Evolutionary conservation across 2,329 filamentous ascomycete genomes (phyloP), one percentile per base, ranked within the genome.

Genomic region (Dactylellina drechsleri): DNA sequence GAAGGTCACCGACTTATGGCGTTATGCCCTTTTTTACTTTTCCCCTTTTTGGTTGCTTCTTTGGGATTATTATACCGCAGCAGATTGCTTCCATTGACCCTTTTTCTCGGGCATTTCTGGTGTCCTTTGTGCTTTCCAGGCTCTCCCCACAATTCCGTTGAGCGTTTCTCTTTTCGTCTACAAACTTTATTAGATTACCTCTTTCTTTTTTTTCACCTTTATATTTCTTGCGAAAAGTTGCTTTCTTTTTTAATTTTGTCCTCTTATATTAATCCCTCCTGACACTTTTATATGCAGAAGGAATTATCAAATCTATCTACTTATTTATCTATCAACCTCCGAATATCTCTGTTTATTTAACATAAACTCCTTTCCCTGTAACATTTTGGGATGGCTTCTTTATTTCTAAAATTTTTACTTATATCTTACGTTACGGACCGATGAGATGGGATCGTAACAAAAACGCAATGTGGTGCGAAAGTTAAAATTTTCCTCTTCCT

Each of bases 301-400:
- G 71, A 50, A 65, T 65, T 60, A 45, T 54, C 31, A 36, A 36
- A 36, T 36, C 31, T 36, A 16, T 10, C 6, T 7, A 36, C 10
- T 10, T 36, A 36, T 36, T 36, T 36, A 36, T 8, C 31, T n/a
- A 12, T 43, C 40, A 43, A 12, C 41, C 40, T 57, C 12, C 49
- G 12, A 13, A 26, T n/a, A 56, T 54, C 28, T 18, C 12, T 26
- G 20, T 56, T 52, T 52, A 62, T 67, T 57, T 66, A 75, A 62
- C 56, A 74, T 67, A 64, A 75, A 70, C 66, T 60, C 56, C n/a
- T 26, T 28, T 7, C 50, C 31, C 16, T 82, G n/a, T n/a, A 10
- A 18, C 23, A 23, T 23, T 43, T 36, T n/a, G 41, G 41, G 16
- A 20, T 36, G 28, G n/a, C 20, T 36, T 1, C 16, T 2, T 28